These are phyloP conservation scores for Tetrapisispora arboricola DNA, from an alignment of 805 yeast species.

Conservation along the genomic window DNA sequence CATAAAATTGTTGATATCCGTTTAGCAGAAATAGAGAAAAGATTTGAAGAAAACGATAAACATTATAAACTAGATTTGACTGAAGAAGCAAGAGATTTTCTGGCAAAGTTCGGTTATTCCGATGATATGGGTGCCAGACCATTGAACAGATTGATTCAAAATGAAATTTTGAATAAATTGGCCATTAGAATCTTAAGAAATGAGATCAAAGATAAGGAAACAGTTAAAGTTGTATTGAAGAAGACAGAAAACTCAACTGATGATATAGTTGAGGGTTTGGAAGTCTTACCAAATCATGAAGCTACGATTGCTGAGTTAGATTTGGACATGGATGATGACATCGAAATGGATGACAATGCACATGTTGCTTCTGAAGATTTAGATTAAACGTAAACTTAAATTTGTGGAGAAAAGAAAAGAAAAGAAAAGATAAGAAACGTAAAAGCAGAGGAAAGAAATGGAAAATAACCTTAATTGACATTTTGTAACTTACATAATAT, in stretches of 20 bases:
- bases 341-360: background rate
- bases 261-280: constrained; percentile 50
- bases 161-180: constrained; percentile 73
- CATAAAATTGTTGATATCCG: constrained; percentile 84
- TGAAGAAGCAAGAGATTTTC: constrained; percentile 66
- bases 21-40: constrained; percentile 68
- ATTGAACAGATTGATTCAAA: constrained; percentile 82
- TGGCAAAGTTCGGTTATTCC: constrained; percentile 81
- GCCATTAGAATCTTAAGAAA: constrained; percentile 85
- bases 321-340: background rate
- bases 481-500: no score
- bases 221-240: constrained; percentile 50
- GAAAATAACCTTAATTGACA: no score
- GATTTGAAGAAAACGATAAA: constrained; percentile 82
- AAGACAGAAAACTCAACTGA: constrained; percentile 20
- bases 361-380: background rate
- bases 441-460: no score
- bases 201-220: constrained; percentile 80
- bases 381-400: background rate
- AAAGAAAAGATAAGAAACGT: background rate
- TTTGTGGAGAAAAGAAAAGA: background rate
- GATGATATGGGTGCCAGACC: constrained; percentile 96
- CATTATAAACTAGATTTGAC: constrained; percentile 61
- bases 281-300: constrained; percentile 81
- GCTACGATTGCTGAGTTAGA: constrained; percentile 27